Conservation (phyloP, 1,284 basidiomycete genomes). For the Mrakiaceae sp. region DNA sequence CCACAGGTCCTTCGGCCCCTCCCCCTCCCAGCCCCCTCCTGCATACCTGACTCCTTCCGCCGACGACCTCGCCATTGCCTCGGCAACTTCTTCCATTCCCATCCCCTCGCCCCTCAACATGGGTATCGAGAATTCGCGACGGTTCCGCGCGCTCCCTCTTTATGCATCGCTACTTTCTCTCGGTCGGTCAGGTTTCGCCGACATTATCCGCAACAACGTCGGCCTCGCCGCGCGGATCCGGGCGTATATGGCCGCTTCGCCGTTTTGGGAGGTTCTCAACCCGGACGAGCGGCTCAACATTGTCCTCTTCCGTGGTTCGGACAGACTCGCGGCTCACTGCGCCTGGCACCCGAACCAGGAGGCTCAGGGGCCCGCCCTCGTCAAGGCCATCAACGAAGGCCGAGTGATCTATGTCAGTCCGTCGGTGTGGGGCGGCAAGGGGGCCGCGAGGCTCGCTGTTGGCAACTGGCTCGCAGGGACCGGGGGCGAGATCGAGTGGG, state of each 20-base stretch:
- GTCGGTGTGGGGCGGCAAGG: constrained; percentile 34
- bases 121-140: constrained; percentile 40
- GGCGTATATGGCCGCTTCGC: constrained; percentile 26
- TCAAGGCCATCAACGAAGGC: constrained; percentile 34
- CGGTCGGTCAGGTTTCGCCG: constrained; percentile 37
- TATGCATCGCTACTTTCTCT: constrained; percentile 37
- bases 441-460: constrained; percentile 39
- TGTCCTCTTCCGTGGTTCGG: constrained; percentile 37
- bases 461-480: constrained; percentile 39
- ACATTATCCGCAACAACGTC: constrained; percentile 37
- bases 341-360: constrained; percentile 22
- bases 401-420: constrained; percentile 37
- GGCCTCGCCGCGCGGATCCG: constrained; percentile 34
- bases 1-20: constrained; percentile 36
- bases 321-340: constrained; percentile 8
- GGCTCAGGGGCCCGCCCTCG: constrained; percentile 24
- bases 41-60: constrained; percentile 33
- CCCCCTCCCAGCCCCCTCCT: constrained; percentile 30
- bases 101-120: constrained; percentile 36
- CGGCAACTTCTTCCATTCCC: constrained; percentile 5
- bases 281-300: constrained; percentile 34
- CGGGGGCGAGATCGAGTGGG: constrained; percentile 24
- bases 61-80: constrained; percentile 3
- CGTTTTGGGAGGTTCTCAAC: constrained; percentile 35
- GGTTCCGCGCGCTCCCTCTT: constrained; percentile 42